phyloP scores from a whole-genome alignment of 495 filamentous ascomycete species.

The Neurospora sp. region DNA sequence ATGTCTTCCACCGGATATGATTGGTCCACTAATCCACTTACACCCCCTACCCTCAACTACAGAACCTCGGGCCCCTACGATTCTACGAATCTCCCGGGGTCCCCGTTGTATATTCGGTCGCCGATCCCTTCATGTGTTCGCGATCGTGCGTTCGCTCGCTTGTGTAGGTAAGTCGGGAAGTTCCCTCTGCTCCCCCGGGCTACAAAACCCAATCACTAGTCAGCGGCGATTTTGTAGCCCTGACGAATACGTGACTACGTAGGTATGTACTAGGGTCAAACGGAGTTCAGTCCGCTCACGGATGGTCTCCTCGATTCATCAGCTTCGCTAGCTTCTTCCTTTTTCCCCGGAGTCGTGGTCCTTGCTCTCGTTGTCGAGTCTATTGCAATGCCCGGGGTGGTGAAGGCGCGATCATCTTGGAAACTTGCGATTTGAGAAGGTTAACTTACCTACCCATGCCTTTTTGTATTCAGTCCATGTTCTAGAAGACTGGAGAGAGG shows the following conservation, averaged over 20 bases:
- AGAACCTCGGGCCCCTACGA: not conserved
- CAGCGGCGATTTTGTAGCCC: too few species aligned
- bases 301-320: too few species aligned
- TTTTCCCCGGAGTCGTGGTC: not conserved
- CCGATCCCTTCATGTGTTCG: not conserved
- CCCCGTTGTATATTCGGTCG: too few species aligned
- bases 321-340: too few species aligned
- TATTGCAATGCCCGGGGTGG: too few species aligned
- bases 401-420: not conserved
- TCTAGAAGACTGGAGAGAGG: not conserved
- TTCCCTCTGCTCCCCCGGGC: not conserved
- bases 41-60: not conserved
- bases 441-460: not conserved
- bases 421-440: not conserved
- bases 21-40: not conserved
- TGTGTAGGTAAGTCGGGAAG: not conserved
- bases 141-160: not conserved
- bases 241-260: too few species aligned
- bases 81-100: not conserved
- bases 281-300: not conserved
- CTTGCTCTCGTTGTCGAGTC: not conserved
- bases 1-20: not conserved
- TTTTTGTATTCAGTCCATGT: not conserved
- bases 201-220: too few species aligned
- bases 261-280: not conserved